These are phyloP conservation scores for Boletus tylopilopsis DNA, from an alignment of 768 basidiomycete genomes.

Conservation along the genomic window DNA sequence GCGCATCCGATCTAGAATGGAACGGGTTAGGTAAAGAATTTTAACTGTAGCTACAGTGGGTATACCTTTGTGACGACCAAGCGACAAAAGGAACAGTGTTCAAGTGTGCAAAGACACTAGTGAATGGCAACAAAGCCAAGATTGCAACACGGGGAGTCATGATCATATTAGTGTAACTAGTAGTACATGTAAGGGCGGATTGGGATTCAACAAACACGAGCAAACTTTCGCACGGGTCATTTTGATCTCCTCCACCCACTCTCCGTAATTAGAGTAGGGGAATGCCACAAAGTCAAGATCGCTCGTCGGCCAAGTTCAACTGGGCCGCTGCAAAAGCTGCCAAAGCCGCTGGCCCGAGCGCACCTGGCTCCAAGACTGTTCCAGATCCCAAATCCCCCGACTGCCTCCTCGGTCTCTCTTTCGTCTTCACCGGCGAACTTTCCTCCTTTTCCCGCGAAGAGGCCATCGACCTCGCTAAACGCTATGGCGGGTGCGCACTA, in stretches of 20 bases:
- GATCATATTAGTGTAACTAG: too few relatives aligned
- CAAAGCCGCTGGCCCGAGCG: constrained; percentile 54
- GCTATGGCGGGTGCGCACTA: constrained; percentile 77
- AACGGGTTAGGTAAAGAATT: not conserved
- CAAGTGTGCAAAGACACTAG: constrained; percentile 49
- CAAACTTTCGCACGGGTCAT: too few relatives aligned
- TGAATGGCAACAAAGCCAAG: constrained; percentile 42
- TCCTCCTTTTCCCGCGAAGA: constrained; percentile 86
- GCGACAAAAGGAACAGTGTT: constrained; percentile 62
- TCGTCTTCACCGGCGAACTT: constrained; percentile 96
- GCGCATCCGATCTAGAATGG: constrained; percentile 42
- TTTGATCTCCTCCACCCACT: too few relatives aligned
- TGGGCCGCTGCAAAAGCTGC: constrained; percentile 58
- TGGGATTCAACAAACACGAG: too few relatives aligned
- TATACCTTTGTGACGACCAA: constrained; percentile 69
- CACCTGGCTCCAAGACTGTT: constrained; percentile 53
- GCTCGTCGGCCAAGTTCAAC: constrained; percentile 31
- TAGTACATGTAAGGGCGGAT: too few relatives aligned
- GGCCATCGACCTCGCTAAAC: constrained; percentile 82
- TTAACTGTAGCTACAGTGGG: not conserved
- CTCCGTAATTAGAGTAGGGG: too few relatives aligned
- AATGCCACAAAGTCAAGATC: too few relatives aligned
- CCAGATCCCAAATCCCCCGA: constrained; percentile 74
- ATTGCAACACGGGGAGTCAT: constrained; percentile 46
- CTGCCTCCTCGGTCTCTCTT: constrained; percentile 79